Percentiles rank a stretch among this genome's conserved stretches.
These are phyloP conservation scores for Drechslerella dactyloides DNA, from an alignment of 2,329 filamentous ascomycete genomes.

Conservation along the genomic window DNA sequence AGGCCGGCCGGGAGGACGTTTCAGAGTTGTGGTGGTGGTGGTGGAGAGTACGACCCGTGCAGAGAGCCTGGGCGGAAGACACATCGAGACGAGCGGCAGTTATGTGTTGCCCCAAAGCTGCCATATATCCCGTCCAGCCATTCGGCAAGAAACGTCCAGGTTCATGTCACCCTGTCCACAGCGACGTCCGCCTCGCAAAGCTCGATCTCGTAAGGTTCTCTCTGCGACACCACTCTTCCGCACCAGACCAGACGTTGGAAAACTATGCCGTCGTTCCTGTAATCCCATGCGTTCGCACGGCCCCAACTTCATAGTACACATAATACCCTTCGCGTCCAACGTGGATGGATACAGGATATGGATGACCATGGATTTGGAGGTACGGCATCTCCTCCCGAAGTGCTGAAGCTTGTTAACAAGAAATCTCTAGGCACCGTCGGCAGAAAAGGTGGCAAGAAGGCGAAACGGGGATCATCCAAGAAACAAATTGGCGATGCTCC, in stretches of 20 bases:
- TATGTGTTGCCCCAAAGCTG: slow-evolving; percentile 50
- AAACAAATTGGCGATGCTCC: slow-evolving; percentile 16
- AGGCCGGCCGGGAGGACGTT: too few relatives aligned
- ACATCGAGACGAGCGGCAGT: slow-evolving; percentile 68
- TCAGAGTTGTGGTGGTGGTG: too few relatives aligned
- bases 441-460: slow-evolving; percentile 44
- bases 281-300: background rate
- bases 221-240: background rate
- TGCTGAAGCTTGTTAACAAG: slow-evolving; percentile 9
- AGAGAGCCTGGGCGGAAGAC: too few relatives aligned
- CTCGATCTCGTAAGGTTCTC: background rate
- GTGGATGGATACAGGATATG: slow-evolving; percentile 46
- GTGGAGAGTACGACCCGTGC: too few relatives aligned
- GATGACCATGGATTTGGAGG: slow-evolving; percentile 50
- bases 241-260: background rate
- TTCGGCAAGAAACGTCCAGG: slow-evolving; percentile 5
- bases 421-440: slow-evolving; percentile 34
- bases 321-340: background rate
- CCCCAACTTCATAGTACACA: background rate
- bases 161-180: background rate
- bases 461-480: slow-evolving; percentile 19
- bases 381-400: background rate
- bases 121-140: slow-evolving; percentile 37
- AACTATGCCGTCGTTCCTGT: slow-evolving; percentile 13
- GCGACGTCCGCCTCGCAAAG: too few relatives aligned